Base-by-base conservation (phyloP, 805 yeast genomes). In the Pichia membranifaciens region DNA sequence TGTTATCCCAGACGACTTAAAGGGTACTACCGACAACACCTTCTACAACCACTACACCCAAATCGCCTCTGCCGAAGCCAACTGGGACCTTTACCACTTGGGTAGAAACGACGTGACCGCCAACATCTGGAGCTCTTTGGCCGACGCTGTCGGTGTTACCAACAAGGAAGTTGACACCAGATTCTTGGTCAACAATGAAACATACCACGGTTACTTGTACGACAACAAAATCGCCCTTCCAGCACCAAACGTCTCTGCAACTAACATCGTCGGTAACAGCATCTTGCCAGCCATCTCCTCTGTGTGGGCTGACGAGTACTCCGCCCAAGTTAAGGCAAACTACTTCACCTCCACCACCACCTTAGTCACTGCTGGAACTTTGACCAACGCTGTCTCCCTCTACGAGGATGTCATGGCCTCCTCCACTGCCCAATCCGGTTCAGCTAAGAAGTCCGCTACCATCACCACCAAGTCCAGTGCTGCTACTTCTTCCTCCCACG, bases 21-120 rank as follows among this genome's bases (percentile, higher is more conserved):
- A 64, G 52, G 77, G 76, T 52, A 72, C 76, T 44, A 56, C 61
- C 12, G 81, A 76, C 55, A 53, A 54, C 50, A 75, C 75, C 38
- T 75, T 65, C 68, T 76, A 76, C 64, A 70, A 73, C 61, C 80
- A 76, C 60, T 76, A 74, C 68, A 70, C 79, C 32, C 70, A 71
- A 57, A 52, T 75, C 43, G 65, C 80, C n/a, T 57, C 79, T 33
- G 68, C 72, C 41, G 69, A 72, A 63, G 76, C 72, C 47, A 75
- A 75, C 71, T 76, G 72, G 75, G 71, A 66, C 49, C 69, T 76
- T 48, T 69, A 72, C 35, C 61, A 70, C 50, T 68, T 76, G 50
- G 81, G 81, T 44, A 72, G 80, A 57, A 64, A 68, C 56, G 79
- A 76, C 60, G 70, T 70, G 53, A 68, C 64, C 45, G 78, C 80